phyloP scores from a whole-genome alignment of 352 stramenopile species.

The Aphanomyces cochlioides region DNA sequence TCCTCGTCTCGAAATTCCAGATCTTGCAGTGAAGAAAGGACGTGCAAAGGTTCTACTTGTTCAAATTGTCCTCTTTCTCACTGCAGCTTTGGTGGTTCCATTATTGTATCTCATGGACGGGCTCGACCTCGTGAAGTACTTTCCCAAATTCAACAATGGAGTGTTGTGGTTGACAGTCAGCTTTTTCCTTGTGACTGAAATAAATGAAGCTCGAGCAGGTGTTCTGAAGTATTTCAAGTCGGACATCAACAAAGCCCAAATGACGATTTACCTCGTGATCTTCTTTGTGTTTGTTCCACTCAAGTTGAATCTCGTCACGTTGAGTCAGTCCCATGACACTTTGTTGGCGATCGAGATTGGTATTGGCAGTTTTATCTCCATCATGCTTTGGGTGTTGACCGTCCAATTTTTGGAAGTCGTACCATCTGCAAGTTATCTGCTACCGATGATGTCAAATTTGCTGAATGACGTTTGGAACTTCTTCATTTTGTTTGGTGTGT shows the following conservation, averaged over 20 bases:
- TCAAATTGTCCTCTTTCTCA: not conserved
- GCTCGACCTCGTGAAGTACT: not conserved
- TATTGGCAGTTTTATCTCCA: not conserved
- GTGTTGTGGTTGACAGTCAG: slow-evolving; percentile 12
- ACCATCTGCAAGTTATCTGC: slow-evolving; percentile 4
- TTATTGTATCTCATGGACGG: not conserved
- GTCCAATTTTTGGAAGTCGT: slow-evolving; percentile 22
- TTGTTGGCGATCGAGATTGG: not conserved
- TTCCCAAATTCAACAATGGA: slow-evolving; percentile 4
- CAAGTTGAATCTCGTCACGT: not conserved
- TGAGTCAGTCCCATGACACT: not conserved
- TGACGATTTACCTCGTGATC: slow-evolving; percentile 16
- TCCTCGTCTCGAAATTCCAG: not conserved
- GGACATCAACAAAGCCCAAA: slow-evolving; percentile 17
- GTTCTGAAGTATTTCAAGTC: slow-evolving; percentile 7
- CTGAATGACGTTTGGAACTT: slow-evolving; percentile 20
- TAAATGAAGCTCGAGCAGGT: slow-evolving; percentile 11
- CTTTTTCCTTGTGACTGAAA: slow-evolving; percentile 21
- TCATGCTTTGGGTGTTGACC: slow-evolving; percentile 4
- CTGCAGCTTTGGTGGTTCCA: not conserved
- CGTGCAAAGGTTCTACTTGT: not conserved
- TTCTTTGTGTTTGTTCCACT: slow-evolving; percentile 23
- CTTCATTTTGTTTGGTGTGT: slow-evolving; percentile 12
- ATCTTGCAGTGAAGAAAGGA: not conserved
- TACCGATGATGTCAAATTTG: slow-evolving; percentile 21